phyloP scores from a whole-genome alignment of 2,329 filamentous ascomycete genomes.

The Metarhizium guizhouense region DNA sequence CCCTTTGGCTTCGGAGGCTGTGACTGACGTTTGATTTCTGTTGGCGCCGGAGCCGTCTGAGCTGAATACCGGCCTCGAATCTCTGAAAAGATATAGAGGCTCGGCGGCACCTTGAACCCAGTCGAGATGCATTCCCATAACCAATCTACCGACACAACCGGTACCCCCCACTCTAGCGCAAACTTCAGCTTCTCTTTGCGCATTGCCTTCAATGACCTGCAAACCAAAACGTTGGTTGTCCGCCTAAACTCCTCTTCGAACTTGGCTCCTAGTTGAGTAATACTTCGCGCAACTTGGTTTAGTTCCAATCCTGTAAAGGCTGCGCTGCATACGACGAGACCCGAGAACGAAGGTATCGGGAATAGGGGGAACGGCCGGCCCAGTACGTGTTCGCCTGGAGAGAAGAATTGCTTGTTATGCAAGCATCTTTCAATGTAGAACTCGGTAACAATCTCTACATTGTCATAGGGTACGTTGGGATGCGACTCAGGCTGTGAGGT shows the following conservation, averaged over 20 bases:
- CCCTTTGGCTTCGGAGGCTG: neutral
- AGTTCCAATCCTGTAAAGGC: slow-evolving; percentile 79
- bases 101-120: slow-evolving; percentile 36
- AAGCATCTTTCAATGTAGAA: slow-evolving; percentile 92
- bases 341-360: slow-evolving; percentile 59
- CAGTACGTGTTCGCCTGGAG: slow-evolving; percentile 61
- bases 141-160: slow-evolving; percentile 76
- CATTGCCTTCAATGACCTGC: slow-evolving; percentile 48
- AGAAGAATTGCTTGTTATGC: slow-evolving; percentile 61
- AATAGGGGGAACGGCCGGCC: slow-evolving; percentile 68
- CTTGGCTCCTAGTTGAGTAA: slow-evolving; percentile 66
- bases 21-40: slow-evolving; percentile 7
- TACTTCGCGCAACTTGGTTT: slow-evolving; percentile 70
- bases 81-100: slow-evolving; percentile 38
- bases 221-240: slow-evolving; percentile 70
- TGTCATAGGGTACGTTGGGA: slow-evolving; percentile 26
- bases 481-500: slow-evolving; percentile 36
- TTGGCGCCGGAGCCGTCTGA: neutral
- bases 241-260: slow-evolving; percentile 72
- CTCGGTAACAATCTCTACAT: slow-evolving; percentile 60
- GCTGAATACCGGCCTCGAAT: slow-evolving; percentile 24
- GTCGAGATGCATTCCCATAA: slow-evolving; percentile 70
- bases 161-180: slow-evolving; percentile 65
- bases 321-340: slow-evolving; percentile 68
- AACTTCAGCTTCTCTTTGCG: slow-evolving; percentile 69